Conservation (phyloP, 768 basidiomycete genomes). For the Daedalea quercina region DNA sequence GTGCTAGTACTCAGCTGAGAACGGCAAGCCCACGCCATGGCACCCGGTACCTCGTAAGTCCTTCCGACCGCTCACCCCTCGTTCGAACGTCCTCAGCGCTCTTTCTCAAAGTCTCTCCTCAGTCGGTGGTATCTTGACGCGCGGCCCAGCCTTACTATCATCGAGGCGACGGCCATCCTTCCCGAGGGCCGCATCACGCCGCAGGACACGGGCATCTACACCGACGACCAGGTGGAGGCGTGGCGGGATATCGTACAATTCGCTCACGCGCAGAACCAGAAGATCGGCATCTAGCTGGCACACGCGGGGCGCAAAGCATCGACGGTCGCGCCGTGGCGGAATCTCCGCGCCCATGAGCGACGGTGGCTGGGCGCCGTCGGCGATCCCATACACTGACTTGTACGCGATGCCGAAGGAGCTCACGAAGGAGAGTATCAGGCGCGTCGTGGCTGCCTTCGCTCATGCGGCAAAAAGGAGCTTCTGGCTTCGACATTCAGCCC, state of each 20-base stretch:
- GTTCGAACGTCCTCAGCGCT: neutral
- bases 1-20: slow-evolving; percentile 31
- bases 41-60: slow-evolving; percentile 41
- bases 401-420: slow-evolving; percentile 31
- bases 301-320: slow-evolving; percentile 76
- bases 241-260: slow-evolving; percentile 55
- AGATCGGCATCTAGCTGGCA: slow-evolving; percentile 66
- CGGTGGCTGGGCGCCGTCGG: slow-evolving; percentile 34
- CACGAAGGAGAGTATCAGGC: slow-evolving; percentile 28
- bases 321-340: slow-evolving; percentile 51
- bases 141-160: slow-evolving; percentile 50
- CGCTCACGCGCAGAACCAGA: slow-evolving; percentile 60
- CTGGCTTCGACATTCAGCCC: slow-evolving; percentile 25
- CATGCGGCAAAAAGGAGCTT: slow-evolving; percentile 30
- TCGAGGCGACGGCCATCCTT: slow-evolving; percentile 60
- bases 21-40: slow-evolving; percentile 49
- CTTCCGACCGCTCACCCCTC: neutral
- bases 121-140: slow-evolving; percentile 48
- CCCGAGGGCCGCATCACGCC: slow-evolving; percentile 58
- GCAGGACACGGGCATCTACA: slow-evolving; percentile 54
- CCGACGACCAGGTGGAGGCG: slow-evolving; percentile 43
- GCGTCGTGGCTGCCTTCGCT: slow-evolving; percentile 31
- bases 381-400: slow-evolving; percentile 27
- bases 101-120: too few relatives aligned
- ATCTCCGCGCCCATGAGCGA: slow-evolving; percentile 32